Evolutionary conservation across 2,329 filamentous ascomycete species (phyloP).

Genomic region (Fusarium nanum): DNA sequence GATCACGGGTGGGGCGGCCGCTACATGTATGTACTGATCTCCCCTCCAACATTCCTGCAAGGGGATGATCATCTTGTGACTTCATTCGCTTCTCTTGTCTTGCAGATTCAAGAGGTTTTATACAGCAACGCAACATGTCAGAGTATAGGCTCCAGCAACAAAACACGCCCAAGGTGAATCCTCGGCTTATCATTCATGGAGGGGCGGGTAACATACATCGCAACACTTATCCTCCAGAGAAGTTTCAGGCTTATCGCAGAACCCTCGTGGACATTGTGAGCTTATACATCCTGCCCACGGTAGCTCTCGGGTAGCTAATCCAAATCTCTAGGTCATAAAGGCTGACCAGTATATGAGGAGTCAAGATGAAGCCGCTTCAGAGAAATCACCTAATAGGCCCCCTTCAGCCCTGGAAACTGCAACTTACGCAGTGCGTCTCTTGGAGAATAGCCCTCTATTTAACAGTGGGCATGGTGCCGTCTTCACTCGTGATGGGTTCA

Average conservation of each 20-base stretch:
- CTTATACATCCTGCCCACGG: not conserved
- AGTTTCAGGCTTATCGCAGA: constrained; percentile 68
- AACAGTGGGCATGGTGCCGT: constrained; percentile 88
- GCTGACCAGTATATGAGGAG: constrained; percentile 60
- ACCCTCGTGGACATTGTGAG: constrained; percentile 72
- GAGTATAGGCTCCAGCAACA: not conserved
- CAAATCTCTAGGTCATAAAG: constrained; percentile 51
- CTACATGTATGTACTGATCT: not conserved
- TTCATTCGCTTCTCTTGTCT: not conserved
- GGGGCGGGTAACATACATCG: constrained; percentile 77
- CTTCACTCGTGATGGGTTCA: constrained; percentile 83
- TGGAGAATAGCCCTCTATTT: constrained; percentile 86
- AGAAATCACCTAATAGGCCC: constrained; percentile 19
- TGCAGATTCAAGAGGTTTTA: not conserved
- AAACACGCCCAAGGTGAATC: constrained; percentile 52
- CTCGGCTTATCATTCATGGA: constrained; percentile 76
- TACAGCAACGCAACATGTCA: not conserved
- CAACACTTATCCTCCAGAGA: constrained; percentile 66
- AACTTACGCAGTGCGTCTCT: constrained; percentile 76
- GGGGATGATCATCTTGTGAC: not conserved
- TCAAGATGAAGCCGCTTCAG: not conserved
- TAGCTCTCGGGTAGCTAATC: not conserved
- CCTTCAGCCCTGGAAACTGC: constrained; percentile 78
- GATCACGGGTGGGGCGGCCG: not conserved
- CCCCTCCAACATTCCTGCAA: not conserved